phyloP scores from a whole-genome alignment of 768 basidiomycete species.

The Neoboletus magnificus region DNA sequence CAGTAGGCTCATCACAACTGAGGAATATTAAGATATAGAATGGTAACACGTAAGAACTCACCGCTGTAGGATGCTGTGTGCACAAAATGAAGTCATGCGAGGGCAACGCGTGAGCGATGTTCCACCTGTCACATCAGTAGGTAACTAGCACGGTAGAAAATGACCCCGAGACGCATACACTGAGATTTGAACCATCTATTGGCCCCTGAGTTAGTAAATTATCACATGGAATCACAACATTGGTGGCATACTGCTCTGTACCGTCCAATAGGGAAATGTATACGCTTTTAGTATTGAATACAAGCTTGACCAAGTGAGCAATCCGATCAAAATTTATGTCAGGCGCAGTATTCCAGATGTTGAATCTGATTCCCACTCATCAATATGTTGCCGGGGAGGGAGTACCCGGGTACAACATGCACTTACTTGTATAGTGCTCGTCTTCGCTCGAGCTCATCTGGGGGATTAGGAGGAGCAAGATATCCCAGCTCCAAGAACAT shows the following conservation, averaged over 20 bases:
- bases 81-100: constrained; percentile 72
- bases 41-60: constrained; percentile 23
- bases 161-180: constrained; percentile 46
- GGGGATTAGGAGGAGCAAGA: constrained; percentile 78
- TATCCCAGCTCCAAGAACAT: constrained; percentile 64
- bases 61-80: constrained; percentile 80
- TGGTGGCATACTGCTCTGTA: constrained; percentile 64
- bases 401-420: not conserved
- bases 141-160: not conserved
- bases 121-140: constrained; percentile 38
- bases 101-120: constrained; percentile 42
- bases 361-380: constrained; percentile 56
- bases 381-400: not conserved
- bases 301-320: constrained; percentile 87
- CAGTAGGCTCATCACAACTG: constrained; percentile 84
- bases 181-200: constrained; percentile 86
- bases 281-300: constrained; percentile 87
- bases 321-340: constrained; percentile 94
- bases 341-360: constrained; percentile 81
- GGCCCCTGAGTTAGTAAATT: constrained; percentile 7
- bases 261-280: constrained; percentile 81
- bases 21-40: not conserved
- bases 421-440: constrained; percentile 81
- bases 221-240: constrained; percentile 1
- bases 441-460: constrained; percentile 78